Evolutionary conservation across 2,329 filamentous ascomycete genomes (phyloP).

Genomic region (Ophiostoma pallidulum): DNA sequence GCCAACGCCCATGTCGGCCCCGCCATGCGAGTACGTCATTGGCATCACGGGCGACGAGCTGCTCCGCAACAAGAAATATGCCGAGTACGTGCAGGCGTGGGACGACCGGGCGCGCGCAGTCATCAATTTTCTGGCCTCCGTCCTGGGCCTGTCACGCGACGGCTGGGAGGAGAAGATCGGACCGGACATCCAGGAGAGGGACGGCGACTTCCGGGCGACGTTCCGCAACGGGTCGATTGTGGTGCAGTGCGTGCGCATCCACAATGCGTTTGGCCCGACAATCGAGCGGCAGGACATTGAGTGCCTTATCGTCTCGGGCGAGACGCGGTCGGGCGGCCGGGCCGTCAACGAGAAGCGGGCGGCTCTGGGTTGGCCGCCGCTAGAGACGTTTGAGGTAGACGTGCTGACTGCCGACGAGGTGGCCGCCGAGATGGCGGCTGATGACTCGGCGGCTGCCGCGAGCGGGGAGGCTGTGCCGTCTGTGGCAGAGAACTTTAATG

Average conservation of each 20-base stretch:
- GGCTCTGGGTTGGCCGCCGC: conserved; percentile 63
- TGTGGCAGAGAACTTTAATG: conserved; percentile 55
- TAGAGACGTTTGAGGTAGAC: conserved; percentile 83
- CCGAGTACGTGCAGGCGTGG: conserved; percentile 75
- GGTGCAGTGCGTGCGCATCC: conserved; percentile 75
- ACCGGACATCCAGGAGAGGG: conserved; percentile 26
- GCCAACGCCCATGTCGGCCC: conserved; percentile 27
- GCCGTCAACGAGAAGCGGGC: conserved; percentile 77
- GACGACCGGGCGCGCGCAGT: conserved; percentile 58
- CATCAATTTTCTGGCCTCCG: conserved; percentile 62
- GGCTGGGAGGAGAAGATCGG: conserved; percentile 36
- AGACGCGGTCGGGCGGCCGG: conserved; percentile 74
- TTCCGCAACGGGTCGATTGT: conserved; percentile 52
- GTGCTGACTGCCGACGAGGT: conserved; percentile 64
- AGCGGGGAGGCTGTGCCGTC: conserved; percentile 14
- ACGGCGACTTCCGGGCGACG: conserved; percentile 41
- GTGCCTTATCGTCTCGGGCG: conserved; percentile 75
- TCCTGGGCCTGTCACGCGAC: conserved; percentile 34
- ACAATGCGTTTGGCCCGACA: conserved; percentile 83
- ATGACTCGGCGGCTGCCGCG: conserved; percentile 13
- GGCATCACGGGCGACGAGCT: conserved; percentile 85
- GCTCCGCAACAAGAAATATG: conserved; percentile 80
- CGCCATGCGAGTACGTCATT: conserved; percentile 56
- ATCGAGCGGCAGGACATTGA: conserved; percentile 71
- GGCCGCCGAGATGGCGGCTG: conserved; percentile 29